phyloP scores from a whole-genome alignment of 2,329 filamentous ascomycete genomes.

The Passalora sequoiae region DNA sequence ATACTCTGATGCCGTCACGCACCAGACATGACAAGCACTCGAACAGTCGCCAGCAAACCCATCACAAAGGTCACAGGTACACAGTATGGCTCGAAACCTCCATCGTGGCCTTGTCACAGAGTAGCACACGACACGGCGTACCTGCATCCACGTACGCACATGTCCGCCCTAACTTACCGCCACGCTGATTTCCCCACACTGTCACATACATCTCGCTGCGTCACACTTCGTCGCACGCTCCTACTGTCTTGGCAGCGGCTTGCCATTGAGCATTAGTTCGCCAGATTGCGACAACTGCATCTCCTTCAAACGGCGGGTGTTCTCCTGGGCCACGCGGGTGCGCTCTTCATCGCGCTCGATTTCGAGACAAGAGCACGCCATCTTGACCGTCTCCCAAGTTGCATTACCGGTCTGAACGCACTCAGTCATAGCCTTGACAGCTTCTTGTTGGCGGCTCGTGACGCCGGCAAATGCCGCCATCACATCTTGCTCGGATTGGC shows the following conservation, averaged over 20 bases:
- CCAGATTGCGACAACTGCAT: not conserved
- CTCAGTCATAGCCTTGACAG: conserved; percentile 5
- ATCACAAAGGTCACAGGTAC: too few species aligned
- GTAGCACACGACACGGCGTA: conserved; percentile 6
- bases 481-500: conserved; percentile 6
- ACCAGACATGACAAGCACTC: too few species aligned
- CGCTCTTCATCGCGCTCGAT: conserved; percentile 8
- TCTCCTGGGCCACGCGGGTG: not conserved
- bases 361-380: conserved; percentile 4
- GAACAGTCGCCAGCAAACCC: too few species aligned
- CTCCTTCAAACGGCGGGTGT: not conserved
- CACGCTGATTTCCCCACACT: conserved; percentile 4
- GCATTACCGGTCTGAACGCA: conserved; percentile 10
- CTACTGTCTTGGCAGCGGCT: not conserved
- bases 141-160: conserved; percentile 4
- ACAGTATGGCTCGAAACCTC: not conserved
- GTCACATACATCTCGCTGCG: not conserved
- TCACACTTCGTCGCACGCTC: conserved; percentile 1
- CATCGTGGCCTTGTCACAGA: conserved; percentile 2
- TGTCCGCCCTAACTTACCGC: conserved; percentile 3
- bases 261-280: not conserved
- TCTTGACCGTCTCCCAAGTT: conserved; percentile 14
- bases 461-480: conserved; percentile 9
- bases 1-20: too few species aligned
- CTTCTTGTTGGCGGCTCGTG: conserved; percentile 6